These are phyloP conservation scores for Austroboletus niveus DNA, from an alignment of 1,284 basidiomycete species.

Conservation along the genomic window DNA sequence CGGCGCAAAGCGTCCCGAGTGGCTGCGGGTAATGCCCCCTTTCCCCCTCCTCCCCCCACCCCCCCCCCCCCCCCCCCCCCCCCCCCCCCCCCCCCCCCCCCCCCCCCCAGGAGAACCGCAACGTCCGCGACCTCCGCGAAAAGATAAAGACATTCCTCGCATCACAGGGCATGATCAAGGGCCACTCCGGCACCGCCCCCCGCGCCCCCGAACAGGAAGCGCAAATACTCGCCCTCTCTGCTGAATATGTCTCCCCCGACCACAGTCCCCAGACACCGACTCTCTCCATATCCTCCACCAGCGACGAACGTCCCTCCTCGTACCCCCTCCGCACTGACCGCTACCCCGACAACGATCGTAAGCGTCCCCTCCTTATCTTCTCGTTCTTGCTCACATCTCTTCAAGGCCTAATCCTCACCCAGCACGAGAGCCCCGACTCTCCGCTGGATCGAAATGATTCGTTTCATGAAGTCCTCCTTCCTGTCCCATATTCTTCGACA, in stretches of 20 bases:
- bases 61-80: conserved; percentile 2
- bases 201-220: conserved; percentile 53
- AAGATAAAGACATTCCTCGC: conserved; percentile 76
- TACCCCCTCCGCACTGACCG: conserved; percentile 45
- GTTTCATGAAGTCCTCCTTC: conserved; percentile 42
- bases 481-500: conserved; percentile 33
- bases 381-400: not conserved
- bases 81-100: conserved; percentile 1
- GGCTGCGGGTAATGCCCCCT: conserved; percentile 61
- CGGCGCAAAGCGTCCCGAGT: conserved; percentile 79
- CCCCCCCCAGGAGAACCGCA: conserved; percentile 57
- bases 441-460: conserved; percentile 34
- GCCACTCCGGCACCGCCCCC: conserved; percentile 67
- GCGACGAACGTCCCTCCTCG: conserved; percentile 38
- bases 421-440: conserved; percentile 39
- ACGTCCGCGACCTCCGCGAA: conserved; percentile 63
- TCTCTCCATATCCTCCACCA: conserved; percentile 45
- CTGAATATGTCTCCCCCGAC: conserved; percentile 45
- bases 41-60: no score
- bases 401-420: conserved; percentile 31
- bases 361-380: conserved; percentile 1
- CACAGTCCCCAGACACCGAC: conserved; percentile 56
- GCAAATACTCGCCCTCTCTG: conserved; percentile 52
- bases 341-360: conserved; percentile 36
- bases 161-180: conserved; percentile 82